Evolutionary conservation across 2,329 filamentous ascomycete species (phyloP).

Genomic region (Pyrenophora teres): DNA sequence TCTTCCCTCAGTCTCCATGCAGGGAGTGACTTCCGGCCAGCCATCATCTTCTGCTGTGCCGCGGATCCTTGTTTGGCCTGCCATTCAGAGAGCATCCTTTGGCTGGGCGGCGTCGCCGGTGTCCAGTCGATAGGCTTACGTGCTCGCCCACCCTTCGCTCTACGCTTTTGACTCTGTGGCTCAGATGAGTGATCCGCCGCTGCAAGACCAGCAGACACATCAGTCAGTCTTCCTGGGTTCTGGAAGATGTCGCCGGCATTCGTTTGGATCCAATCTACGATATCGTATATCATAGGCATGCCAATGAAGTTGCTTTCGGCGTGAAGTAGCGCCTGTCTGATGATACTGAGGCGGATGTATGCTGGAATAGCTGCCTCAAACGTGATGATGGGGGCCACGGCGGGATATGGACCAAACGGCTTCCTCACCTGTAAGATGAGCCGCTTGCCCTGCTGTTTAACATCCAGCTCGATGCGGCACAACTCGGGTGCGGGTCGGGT

Average conservation of each 20-base stretch:
- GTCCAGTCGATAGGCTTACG: constrained; percentile 67
- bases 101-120: constrained; percentile 61
- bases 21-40: constrained; percentile 73
- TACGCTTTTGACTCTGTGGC: constrained; percentile 19
- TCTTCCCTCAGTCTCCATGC: constrained; percentile 83
- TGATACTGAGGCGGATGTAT: constrained; percentile 89
- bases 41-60: constrained; percentile 75
- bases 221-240: constrained; percentile 79
- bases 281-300: constrained; percentile 88
- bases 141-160: constrained; percentile 24
- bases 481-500: constrained; percentile 62
- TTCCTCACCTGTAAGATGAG: constrained; percentile 69
- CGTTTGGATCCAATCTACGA: constrained; percentile 89
- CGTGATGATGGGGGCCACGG: constrained; percentile 68
- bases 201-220: constrained; percentile 76
- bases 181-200: constrained; percentile 53
- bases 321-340: constrained; percentile 75
- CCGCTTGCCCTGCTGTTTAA: constrained; percentile 51
- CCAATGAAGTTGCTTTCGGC: constrained; percentile 73
- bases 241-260: constrained; percentile 82
- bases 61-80: constrained; percentile 66
- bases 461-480: constrained; percentile 72
- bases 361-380: constrained; percentile 75
- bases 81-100: constrained; percentile 68
- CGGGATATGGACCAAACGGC: constrained; percentile 72